phyloP scores from a whole-genome alignment of 768 basidiomycete species.

The Pisolithus tinctorius region DNA sequence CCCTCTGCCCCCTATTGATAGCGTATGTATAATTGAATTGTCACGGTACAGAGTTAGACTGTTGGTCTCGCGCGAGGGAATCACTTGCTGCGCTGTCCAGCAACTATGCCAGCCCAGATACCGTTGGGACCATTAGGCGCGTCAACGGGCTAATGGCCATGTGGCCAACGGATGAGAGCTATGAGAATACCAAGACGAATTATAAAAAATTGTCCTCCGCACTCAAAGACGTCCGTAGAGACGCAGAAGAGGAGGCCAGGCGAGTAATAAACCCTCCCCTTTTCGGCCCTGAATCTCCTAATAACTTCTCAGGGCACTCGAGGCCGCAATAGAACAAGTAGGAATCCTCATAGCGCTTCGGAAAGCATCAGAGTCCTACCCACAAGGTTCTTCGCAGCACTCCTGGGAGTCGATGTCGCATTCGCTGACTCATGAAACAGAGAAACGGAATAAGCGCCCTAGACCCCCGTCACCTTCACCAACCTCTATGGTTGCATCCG shows the following conservation, averaged over 20 bases:
- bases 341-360: conserved; percentile 65
- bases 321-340: conserved; percentile 64
- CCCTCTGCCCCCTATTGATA: conserved; percentile 6
- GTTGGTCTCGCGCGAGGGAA: conserved; percentile 63
- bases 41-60: conserved; percentile 54
- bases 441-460: conserved; percentile 75
- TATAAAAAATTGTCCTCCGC: conserved; percentile 58
- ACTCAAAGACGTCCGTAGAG: conserved; percentile 53
- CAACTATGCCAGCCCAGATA: conserved; percentile 43
- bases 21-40: conserved; percentile 5
- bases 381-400: conserved; percentile 42
- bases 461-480: conserved; percentile 62
- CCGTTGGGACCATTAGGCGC: conserved; percentile 56
- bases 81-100: conserved; percentile 51
- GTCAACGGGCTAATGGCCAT: conserved; percentile 66
- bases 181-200: conserved; percentile 54
- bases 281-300: conserved; percentile 6
- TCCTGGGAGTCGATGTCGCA: background rate
- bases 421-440: conserved; percentile 25
- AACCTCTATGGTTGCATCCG: conserved; percentile 38
- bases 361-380: conserved; percentile 55
- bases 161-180: conserved; percentile 72
- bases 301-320: conserved; percentile 49
- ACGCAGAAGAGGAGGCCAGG: conserved; percentile 60
- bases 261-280: conserved; percentile 26